Evolutionary conservation across 2,329 filamentous ascomycete genomes (phyloP).

Genomic region (Penicillium griseofulvum): DNA sequence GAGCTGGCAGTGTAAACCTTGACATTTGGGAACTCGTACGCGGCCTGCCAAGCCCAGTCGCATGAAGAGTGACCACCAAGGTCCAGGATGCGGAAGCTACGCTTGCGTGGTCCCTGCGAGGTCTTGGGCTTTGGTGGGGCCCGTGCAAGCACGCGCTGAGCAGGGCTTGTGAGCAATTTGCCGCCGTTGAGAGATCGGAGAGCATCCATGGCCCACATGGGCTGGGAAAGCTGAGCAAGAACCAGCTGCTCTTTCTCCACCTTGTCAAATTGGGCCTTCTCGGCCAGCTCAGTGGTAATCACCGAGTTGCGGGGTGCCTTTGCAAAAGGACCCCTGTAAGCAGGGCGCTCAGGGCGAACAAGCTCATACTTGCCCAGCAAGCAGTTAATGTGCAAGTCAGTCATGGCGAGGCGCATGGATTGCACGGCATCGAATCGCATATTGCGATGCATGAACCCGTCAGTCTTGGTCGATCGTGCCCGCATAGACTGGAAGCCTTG

Average conservation of each 20-base stretch:
- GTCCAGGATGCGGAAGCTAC: constrained; percentile 71
- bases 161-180: constrained; percentile 57
- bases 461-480: constrained; percentile 63
- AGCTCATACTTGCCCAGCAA: constrained; percentile 83
- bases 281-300: constrained; percentile 59
- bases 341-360: constrained; percentile 65
- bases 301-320: constrained; percentile 70
- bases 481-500: constrained; percentile 77
- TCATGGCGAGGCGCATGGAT: constrained; percentile 72
- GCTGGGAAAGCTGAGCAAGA: constrained; percentile 63
- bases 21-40: constrained; percentile 77
- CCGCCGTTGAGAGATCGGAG: constrained; percentile 60
- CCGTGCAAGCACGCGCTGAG: constrained; percentile 35
- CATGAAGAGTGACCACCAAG: constrained; percentile 80
- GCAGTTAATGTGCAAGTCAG: constrained; percentile 71
- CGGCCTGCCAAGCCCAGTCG: constrained; percentile 95
- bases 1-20: constrained; percentile 86
- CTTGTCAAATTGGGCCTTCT: constrained; percentile 39
- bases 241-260: constrained; percentile 78
- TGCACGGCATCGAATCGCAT: constrained; percentile 87
- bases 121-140: constrained; percentile 20
- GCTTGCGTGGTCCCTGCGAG: constrained; percentile 23
- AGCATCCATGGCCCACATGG: constrained; percentile 63
- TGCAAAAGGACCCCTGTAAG: constrained; percentile 67
- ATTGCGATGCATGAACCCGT: constrained; percentile 81